phyloP scores from a whole-genome alignment of 140 eudicot genomes.

The Flaveria floridana region DNA sequence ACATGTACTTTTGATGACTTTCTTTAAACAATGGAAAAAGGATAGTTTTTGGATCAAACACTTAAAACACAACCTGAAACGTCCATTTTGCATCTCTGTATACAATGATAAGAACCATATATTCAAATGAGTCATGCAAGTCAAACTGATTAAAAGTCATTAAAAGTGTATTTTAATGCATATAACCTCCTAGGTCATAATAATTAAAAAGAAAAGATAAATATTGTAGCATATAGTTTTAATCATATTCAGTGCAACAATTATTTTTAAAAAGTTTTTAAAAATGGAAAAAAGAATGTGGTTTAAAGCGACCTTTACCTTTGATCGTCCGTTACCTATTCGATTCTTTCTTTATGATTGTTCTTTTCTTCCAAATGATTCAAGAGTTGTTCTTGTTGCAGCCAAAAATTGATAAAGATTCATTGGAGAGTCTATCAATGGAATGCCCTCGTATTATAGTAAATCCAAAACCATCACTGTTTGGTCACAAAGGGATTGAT shows the following conservation, averaged over 20 bases:
- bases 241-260: background rate
- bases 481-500: conserved; percentile 60
- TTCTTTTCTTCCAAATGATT: background rate
- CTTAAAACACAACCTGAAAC: background rate
- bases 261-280: background rate
- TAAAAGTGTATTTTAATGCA: background rate
- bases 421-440: conserved; percentile 51
- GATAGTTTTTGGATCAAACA: background rate
- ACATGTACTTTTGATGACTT: background rate
- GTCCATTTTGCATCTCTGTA: background rate
- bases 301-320: background rate
- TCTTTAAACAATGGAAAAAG: background rate
- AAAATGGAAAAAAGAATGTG: no score
- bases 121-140: background rate
- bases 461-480: conserved; percentile 76
- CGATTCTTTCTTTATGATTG: background rate
- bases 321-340: background rate
- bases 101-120: background rate
- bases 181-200: background rate
- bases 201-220: background rate
- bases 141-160: background rate
- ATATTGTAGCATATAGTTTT: background rate
- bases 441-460: conserved; percentile 80
- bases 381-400: conserved; percentile 32
- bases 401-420: conserved; percentile 83